Base-by-base conservation (phyloP, 1,284 basidiomycete genomes). In the Puccinia novopanici region DNA sequence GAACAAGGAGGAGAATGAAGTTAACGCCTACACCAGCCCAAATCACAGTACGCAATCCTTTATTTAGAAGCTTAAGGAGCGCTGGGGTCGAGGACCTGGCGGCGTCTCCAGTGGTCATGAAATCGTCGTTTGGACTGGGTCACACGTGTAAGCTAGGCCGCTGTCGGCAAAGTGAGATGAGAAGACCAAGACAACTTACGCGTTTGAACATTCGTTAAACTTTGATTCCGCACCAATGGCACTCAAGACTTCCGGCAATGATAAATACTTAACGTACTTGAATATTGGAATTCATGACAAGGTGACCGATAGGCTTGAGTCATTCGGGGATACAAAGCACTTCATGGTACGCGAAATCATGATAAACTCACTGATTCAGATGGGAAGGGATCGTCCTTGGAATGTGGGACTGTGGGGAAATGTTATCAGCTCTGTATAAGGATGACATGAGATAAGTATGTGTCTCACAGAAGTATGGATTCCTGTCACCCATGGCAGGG, bases 11-110 rank as follows among this genome's bases (percentile, higher is more conserved):
- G 0, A 68, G 34, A 2, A 63, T 30, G 15, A 75, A 61, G 2
- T n/a, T 13, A 65, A 1, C 4, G 68, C 79, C 54, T 54, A 80
- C 79, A n/a, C 79, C 79, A 42, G 72, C 79, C 79, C 79, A 80
- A 45, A 80, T 80, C 27, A 80, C 50, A 57, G 79, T 80, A 22
- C 50, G 70, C 52, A 80, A 75, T 19, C 79, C 79, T 55, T 67
- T 59, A 55, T 80, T 67, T 13, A 80, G 30, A 68, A 80, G 59
- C 63, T 68, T 80, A 40, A 61, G 61, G 13, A 80, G 59, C 13
- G 79, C 40, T 37, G 79, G 72, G n/a, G 55, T 67, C 34, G 79
- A 65, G 10, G 71, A 65, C 17, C 79, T 71, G 6, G 61, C 54
- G 17, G 34, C 59, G 61, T 80, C 79, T 50, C 79, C 79, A 40